A percentile compares a stretch with the other conserved stretches of the same genome.
These are phyloP conservation scores for Adansonia grandidieri DNA, from an alignment of 441 rosid genomes.

Conservation along the genomic window DNA sequence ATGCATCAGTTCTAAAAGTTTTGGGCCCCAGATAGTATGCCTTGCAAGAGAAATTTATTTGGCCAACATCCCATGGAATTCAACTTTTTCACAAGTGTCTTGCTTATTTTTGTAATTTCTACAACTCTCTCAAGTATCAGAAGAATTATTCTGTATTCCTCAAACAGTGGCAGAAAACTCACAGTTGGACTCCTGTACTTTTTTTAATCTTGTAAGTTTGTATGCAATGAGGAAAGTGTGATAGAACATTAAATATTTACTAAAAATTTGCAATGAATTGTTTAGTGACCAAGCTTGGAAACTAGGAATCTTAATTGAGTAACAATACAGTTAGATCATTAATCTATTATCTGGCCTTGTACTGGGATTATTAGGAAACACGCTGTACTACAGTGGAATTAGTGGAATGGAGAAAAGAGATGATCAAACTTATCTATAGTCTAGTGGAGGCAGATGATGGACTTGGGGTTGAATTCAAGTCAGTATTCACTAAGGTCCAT, in stretches of 20 bases:
- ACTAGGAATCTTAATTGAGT: not conserved
- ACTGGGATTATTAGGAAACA: not conserved
- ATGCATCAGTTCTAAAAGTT: constrained; percentile 14
- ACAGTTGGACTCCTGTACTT: not conserved
- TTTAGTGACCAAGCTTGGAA: not conserved
- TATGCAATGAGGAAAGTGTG: not conserved
- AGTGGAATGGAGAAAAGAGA: not conserved
- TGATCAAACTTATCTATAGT: not conserved
- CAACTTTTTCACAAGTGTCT: not conserved
- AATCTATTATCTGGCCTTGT: not conserved
- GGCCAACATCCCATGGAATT: not conserved
- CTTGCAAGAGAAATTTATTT: constrained; percentile 1
- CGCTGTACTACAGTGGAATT: not conserved
- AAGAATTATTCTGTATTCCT: not conserved
- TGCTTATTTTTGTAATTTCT: constrained; percentile 18
- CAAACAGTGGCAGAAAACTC: not conserved
- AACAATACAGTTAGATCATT: constrained; percentile 7
- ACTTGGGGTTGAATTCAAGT: constrained; percentile 12
- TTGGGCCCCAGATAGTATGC: not conserved
- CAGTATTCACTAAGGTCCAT: not conserved
- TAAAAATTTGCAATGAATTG: not conserved
- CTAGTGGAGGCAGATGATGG: constrained; percentile 3
- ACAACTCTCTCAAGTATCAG: not conserved
- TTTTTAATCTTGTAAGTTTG: constrained; percentile 2
- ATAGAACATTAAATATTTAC: constrained; percentile 13